Evolutionary conservation across 2,329 filamentous ascomycete genomes (phyloP), one percentile per base, ranked within the genome.

Genomic region (Penicillium decumbens): DNA sequence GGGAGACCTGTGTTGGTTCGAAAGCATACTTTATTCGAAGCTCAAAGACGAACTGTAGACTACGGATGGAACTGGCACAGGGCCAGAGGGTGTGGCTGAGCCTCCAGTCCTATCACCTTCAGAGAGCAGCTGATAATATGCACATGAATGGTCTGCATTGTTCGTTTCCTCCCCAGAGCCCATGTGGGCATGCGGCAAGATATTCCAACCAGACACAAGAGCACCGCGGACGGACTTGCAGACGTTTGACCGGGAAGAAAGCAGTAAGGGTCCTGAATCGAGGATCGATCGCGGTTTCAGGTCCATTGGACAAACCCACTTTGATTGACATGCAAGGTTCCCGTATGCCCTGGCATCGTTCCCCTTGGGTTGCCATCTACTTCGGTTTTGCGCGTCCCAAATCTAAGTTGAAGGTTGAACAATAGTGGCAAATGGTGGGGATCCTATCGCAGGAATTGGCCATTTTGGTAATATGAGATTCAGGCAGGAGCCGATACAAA

Each of bases 241-340:
- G 32, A 29, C 35, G 27, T 27, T 47, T 48, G 41, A 43, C 29
- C 15, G 27, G 28, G 15, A 20, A 40, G 13, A 49, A 23, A 28
- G 35, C 46, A 49, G 50, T 35, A 45, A 53, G 46, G 50, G 43
- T 41, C 10, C 29, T 49, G 24, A 12, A 35, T 41, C 27, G 23
- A 46, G 29, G 43, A 39, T 27, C 32, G 35, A 35, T 44, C 37
- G 29, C 8, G 35, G 47, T 49, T 44, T 49, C 47, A 49, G 27
- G 37, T 38, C 29, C 25, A 40, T 41, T 13, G 27, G 27, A 20
- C 43, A 24, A 20, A 28, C 15, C 30, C 24, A 42, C 13, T 15
- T 10, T 30, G 38, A 42, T 28, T 47, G 40, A 23, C 29, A 47
- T 47, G 45, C 30, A 47, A 47, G 45, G 45, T 37, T 25, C 25